Evolutionary conservation across 345 rosid species (phyloP).

Genomic region (Eutrema japonicum): DNA sequence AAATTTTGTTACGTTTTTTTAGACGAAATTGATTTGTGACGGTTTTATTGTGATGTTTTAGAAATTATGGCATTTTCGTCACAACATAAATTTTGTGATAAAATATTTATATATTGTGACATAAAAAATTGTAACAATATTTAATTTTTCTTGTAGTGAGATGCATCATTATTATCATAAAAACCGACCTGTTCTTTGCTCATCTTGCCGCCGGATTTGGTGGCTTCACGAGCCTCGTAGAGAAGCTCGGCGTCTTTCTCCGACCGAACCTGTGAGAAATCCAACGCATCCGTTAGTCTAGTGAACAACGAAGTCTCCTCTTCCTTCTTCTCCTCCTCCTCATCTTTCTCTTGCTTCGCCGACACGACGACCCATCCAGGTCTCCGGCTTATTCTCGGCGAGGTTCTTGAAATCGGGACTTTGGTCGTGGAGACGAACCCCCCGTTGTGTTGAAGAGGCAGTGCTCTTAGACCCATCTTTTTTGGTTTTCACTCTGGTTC

Average conservation of each 20-base stretch:
- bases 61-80: no score
- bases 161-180: no score
- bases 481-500: not conserved
- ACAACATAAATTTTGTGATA: no score
- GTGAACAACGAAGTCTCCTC: constrained; percentile 69
- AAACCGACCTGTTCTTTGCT: constrained; percentile 62
- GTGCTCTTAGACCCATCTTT: constrained; percentile 41
- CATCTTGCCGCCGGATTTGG: constrained; percentile 74
- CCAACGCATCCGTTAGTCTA: constrained; percentile 75
- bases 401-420: constrained; percentile 26
- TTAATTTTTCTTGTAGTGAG: no score
- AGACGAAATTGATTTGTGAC: no score
- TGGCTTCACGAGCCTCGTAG: constrained; percentile 70
- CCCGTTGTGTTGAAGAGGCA: constrained; percentile 42
- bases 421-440: constrained; percentile 31
- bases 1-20: no score
- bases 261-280: constrained; percentile 80
- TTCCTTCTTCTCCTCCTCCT: constrained; percentile 45
- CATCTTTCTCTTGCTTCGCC: constrained; percentile 46
- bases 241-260: constrained; percentile 79
- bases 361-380: constrained; percentile 42
- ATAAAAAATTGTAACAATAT: no score
- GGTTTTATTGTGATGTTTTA: no score
- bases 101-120: no score
- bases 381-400: constrained; percentile 33